A percentile compares a stretch with the other conserved stretches of the same genome.
Evolutionary conservation across 1,284 basidiomycete genomes (phyloP).

Genomic region (Ganoderma lucidum): DNA sequence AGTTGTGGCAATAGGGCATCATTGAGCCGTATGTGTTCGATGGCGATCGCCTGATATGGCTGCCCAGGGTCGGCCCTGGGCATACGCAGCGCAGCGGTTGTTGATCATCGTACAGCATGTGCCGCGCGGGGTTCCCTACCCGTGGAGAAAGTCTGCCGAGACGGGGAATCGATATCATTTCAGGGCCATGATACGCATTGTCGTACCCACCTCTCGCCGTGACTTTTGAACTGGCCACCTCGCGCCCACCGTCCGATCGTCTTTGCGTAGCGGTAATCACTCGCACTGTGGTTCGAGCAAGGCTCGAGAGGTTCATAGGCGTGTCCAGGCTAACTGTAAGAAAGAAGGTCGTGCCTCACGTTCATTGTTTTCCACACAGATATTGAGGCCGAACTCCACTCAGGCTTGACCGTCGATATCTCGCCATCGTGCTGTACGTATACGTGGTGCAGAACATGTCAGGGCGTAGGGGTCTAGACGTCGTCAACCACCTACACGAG

Average conservation of each 20-base stretch:
- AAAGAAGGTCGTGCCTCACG: neutral
- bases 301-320: neutral
- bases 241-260: neutral
- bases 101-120: constrained; percentile 8
- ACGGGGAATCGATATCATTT: neutral
- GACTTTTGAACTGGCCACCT: neutral
- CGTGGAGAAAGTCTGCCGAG: neutral
- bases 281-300: neutral
- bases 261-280: neutral
- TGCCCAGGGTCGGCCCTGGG: neutral
- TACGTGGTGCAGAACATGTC: neutral
- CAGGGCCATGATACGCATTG: neutral
- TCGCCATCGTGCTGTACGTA: neutral
- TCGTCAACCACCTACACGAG: neutral
- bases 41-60: constrained; percentile 5
- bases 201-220: neutral
- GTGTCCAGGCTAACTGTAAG: neutral
- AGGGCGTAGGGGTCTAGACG: neutral
- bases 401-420: neutral
- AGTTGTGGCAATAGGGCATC: constrained; percentile 1
- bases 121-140: constrained; percentile 1
- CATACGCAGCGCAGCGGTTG: constrained; percentile 3
- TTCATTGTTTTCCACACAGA: neutral
- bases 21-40: neutral
- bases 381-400: neutral